Conservation (phyloP, 2,329 filamentous ascomycete genomes). For the Cladophialophora carrionii region DNA sequence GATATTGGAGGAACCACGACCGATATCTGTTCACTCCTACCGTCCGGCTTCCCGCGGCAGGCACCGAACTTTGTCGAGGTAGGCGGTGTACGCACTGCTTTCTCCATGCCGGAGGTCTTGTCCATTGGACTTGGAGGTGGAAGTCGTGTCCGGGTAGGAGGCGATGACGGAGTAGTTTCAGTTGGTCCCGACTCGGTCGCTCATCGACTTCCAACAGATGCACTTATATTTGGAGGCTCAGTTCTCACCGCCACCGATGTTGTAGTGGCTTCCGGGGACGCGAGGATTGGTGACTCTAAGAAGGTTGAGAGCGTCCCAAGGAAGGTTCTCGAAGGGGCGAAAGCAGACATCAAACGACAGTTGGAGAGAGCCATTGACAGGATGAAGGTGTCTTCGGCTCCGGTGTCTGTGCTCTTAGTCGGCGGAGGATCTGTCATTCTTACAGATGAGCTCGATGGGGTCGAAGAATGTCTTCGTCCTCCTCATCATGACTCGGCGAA, state of each 20-base stretch:
- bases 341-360: slow-evolving; percentile 50
- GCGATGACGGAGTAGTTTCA: slow-evolving; percentile 42
- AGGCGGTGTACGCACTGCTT: slow-evolving; percentile 63
- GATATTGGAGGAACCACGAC: slow-evolving; percentile 66
- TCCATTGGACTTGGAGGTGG: slow-evolving; percentile 63
- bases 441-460: slow-evolving; percentile 52
- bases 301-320: slow-evolving; percentile 37
- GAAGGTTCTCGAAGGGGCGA: slow-evolving; percentile 45
- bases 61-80: slow-evolving; percentile 63
- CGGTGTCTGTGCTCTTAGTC: slow-evolving; percentile 58
- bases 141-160: slow-evolving; percentile 46
- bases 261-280: slow-evolving; percentile 47
- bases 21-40: slow-evolving; percentile 61
- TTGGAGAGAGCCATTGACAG: slow-evolving; percentile 59
- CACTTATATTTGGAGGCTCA: slow-evolving; percentile 58
- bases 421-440: slow-evolving; percentile 62
- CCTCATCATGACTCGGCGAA: slow-evolving; percentile 60
- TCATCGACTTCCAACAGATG: slow-evolving; percentile 53
- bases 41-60: slow-evolving; percentile 63
- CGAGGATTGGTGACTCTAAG: slow-evolving; percentile 36
- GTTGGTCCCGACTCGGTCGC: slow-evolving; percentile 64
- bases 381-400: slow-evolving; percentile 59
- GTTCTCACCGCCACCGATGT: slow-evolving; percentile 60
- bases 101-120: slow-evolving; percentile 60
- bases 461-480: slow-evolving; percentile 56